Percentiles rank a stretch among this genome's conserved stretches.
Conservation (phyloP, 2,329 filamentous ascomycete genomes). For the Ophiostoma sp. region DNA sequence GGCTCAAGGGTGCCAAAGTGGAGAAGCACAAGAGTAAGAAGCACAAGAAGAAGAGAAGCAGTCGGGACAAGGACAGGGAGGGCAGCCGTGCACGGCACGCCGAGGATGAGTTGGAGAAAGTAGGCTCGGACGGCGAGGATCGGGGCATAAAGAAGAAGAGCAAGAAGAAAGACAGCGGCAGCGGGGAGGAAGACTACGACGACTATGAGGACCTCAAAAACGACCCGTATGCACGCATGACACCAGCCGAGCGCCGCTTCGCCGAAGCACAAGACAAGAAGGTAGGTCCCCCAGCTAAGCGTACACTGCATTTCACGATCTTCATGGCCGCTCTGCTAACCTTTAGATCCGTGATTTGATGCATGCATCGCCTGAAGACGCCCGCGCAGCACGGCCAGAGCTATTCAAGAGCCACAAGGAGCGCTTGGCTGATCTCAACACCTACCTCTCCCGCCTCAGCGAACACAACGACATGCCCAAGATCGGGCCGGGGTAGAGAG, state of each 20-base stretch:
- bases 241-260: constrained; percentile 77
- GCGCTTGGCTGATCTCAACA: constrained; percentile 91
- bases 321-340: constrained; percentile 43
- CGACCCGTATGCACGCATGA: constrained; percentile 58
- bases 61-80: constrained; percentile 29
- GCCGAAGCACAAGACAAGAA: constrained; percentile 80
- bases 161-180: constrained; percentile 15
- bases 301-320: neutral
- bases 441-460: constrained; percentile 85
- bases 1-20: constrained; percentile 75
- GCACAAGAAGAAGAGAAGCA: constrained; percentile 24
- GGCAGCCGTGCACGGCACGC: constrained; percentile 29
- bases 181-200: constrained; percentile 30
- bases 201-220: constrained; percentile 36
- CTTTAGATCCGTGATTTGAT: constrained; percentile 70
- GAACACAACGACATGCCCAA: constrained; percentile 97
- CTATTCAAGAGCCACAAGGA: constrained; percentile 96
- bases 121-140: neutral
- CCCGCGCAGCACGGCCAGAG: constrained; percentile 58
- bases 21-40: constrained; percentile 65
- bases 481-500: constrained; percentile 58
- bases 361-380: constrained; percentile 54
- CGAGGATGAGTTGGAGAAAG: constrained; percentile 31
- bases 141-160: constrained; percentile 20
- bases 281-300: constrained; percentile 38